Conservation (phyloP, 1,284 basidiomycete genomes). For the Ganoderma meredithae region DNA sequence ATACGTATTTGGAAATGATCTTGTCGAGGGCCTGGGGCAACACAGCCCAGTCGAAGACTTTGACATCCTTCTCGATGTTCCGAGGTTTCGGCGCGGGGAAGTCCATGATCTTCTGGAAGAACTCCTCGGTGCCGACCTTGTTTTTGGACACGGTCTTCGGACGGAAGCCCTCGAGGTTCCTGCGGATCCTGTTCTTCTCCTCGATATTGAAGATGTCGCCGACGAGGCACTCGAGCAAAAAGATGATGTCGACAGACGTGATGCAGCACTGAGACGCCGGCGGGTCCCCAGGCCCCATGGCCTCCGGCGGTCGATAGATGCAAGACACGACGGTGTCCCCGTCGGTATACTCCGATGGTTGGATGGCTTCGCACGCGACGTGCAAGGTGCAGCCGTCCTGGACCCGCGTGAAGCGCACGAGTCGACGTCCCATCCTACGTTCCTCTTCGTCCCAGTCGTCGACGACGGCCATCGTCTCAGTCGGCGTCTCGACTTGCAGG, state of each 20-base stretch:
- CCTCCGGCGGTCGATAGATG: slow-evolving; percentile 80
- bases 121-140: slow-evolving; percentile 79
- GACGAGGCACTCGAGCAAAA: slow-evolving; percentile 88
- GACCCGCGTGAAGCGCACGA: slow-evolving; percentile 73
- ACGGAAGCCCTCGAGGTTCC: slow-evolving; percentile 92
- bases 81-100: slow-evolving; percentile 94
- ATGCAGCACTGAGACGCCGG: slow-evolving; percentile 79
- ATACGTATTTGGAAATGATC: slow-evolving; percentile 94
- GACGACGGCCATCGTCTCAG: slow-evolving; percentile 53
- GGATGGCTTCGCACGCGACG: slow-evolving; percentile 68
- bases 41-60: slow-evolving; percentile 94
- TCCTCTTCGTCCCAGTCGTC: slow-evolving; percentile 67
- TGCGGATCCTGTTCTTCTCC: slow-evolving; percentile 95
- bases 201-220: slow-evolving; percentile 88
- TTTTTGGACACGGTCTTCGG: slow-evolving; percentile 93
- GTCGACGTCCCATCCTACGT: slow-evolving; percentile 64
- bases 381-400: slow-evolving; percentile 68
- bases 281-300: slow-evolving; percentile 18
- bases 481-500: slow-evolving; percentile 63
- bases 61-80: slow-evolving; percentile 98
- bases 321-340: slow-evolving; percentile 82
- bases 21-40: slow-evolving; percentile 87
- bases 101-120: slow-evolving; percentile 96
- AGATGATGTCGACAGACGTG: slow-evolving; percentile 96
- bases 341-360: slow-evolving; percentile 62